Evolutionary conservation across 192 early-diverging fungal genomes (phyloP).

Genomic region (Backusella circina): DNA sequence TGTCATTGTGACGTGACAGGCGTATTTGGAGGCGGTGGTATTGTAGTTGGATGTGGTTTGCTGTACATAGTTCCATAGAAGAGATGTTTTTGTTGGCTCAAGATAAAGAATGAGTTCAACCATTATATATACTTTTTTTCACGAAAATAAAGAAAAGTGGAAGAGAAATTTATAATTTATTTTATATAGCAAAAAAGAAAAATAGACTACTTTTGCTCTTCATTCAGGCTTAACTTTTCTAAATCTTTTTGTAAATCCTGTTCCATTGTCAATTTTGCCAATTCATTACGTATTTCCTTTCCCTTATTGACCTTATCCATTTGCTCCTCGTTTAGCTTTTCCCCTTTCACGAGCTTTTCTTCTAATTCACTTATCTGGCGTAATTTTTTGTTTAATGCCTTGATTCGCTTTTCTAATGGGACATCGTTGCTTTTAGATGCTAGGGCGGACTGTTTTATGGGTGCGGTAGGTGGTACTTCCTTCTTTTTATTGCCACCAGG

Average conservation of each 20-base stretch:
- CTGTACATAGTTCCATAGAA: not conserved
- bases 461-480: not conserved
- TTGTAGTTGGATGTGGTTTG: not conserved
- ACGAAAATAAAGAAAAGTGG: not conserved
- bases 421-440: not conserved
- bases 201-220: not conserved
- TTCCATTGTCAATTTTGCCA: constrained; percentile 11
- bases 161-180: not conserved
- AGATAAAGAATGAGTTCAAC: constrained; percentile 15
- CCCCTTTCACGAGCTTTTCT: constrained; percentile 45
- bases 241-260: not conserved
- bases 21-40: constrained; percentile 13
- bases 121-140: not conserved
- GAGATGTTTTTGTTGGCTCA: not conserved
- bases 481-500: not conserved
- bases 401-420: constrained; percentile 47
- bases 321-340: constrained; percentile 53
- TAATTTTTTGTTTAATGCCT: constrained; percentile 66
- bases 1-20: constrained; percentile 6
- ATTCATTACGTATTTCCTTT: constrained; percentile 40
- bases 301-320: constrained; percentile 57
- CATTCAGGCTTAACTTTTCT: not conserved
- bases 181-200: not conserved
- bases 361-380: constrained; percentile 62
- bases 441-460: not conserved